Evolutionary conservation across 2,329 filamentous ascomycete species (phyloP), one percentile per base, ranked within the genome.

Genomic region (Chaetothyriales sp.): DNA sequence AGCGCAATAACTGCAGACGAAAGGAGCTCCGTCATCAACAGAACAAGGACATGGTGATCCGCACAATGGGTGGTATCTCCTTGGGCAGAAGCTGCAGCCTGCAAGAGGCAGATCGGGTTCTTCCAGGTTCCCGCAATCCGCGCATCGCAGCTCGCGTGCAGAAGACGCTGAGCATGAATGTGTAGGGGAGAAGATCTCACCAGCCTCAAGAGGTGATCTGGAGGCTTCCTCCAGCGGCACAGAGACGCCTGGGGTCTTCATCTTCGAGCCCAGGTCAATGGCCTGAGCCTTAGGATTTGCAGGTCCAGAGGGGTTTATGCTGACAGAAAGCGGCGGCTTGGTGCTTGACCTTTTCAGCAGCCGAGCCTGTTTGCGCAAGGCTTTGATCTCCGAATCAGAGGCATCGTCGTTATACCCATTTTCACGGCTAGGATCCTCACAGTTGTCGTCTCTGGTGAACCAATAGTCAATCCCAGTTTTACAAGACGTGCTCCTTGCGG

Each of bases 11-110:
- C 54, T 51, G 20, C 57, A 58, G 15, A 56, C 46, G 46, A 58
- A 59, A n/a, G 50, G 39, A 3, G 53, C 47, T 2, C 28, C n/a
- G 10, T n/a, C 44, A 5, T 44, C 43, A 39, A 52, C 57, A 25
- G 28, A 25, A 12, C 10, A 32, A 1, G 57, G 55, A n/a, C 53
- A 53, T n/a, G 55, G 55, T 18, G 51, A 51, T 20, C 51, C 56
- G 46, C 55, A 58, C 19, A 25, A 26, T 19, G 46, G 46, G 50
- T 58, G 57, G 47, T 50, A 58, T 9, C 52, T 49, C 51, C 49
- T 50, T 2, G 44, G 42, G 49, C 56, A 58, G 26, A 25, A 32
- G n/a, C 42, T 49, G 49, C 57, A 59, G 7, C 43, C 32, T 12
- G 54, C 43, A 2, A 58, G 47, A 6, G 54, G 54, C 10, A 47